Conservation (phyloP, 2,329 filamentous ascomycete genomes). For the Penicillium sp. region DNA sequence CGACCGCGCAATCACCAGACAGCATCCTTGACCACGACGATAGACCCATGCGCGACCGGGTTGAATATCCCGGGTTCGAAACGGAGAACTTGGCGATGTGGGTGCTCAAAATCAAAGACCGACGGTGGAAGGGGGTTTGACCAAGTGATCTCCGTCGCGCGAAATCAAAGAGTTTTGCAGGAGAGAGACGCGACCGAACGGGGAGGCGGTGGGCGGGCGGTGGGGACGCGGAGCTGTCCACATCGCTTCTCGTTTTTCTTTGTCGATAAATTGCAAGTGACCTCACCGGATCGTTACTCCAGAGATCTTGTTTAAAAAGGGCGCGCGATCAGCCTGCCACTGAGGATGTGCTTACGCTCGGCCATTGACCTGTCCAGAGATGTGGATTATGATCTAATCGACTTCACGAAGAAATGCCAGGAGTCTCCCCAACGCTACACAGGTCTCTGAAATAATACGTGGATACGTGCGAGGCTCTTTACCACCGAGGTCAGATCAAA, state of each 20-base stretch:
- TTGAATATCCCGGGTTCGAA: neutral
- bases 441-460: neutral
- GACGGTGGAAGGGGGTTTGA: neutral
- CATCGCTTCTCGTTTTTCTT: neutral
- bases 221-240: neutral
- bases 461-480: neutral
- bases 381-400: neutral
- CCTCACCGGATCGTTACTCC: neutral
- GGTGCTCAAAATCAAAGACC: neutral
- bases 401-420: neutral
- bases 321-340: neutral
- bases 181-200: slow-evolving; percentile 8
- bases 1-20: slow-evolving; percentile 33
- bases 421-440: neutral
- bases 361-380: neutral
- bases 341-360: neutral
- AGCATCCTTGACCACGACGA: slow-evolving; percentile 40
- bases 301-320: neutral
- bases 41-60: slow-evolving; percentile 22
- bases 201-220: slow-evolving; percentile 8
- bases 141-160: slow-evolving; percentile 1
- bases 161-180: slow-evolving; percentile 16
- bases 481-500: neutral
- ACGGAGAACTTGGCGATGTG: neutral
- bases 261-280: neutral